Base-by-base conservation (phyloP, 1,139 yeast genomes). In the Candida sojae region DNA sequence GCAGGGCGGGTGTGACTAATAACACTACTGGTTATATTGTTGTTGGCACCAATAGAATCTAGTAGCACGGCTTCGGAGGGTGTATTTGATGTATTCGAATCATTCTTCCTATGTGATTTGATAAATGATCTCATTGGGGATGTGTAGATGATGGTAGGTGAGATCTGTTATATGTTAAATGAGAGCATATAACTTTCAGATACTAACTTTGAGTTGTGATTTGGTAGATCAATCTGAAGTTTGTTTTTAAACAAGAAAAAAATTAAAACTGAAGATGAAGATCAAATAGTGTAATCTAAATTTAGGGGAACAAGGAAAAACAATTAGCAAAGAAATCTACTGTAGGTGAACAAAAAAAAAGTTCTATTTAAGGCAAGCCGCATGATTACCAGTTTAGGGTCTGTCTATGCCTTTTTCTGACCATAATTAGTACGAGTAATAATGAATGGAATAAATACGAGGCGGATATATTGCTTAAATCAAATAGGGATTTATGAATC, bases 81-180 rank as follows among this genome's bases (percentile, higher is more conserved):
- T 9, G 45, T 37, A 13, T 53, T 56, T 9, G 57, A 50, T 21
- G 47, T 49, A 12, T 53, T 47, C 1, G 70, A 57, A 37, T 67
- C 65, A 46, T 56, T 63, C 52, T 73, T 59, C 52, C 68, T 63
- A 55, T 75, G 80, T 11, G 77, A 64, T 57, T 75, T 75, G 48
- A 76, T 75, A 55, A 76, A 74, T n/a, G 80, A 73, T 53, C 79
- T 66, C 81, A 76, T 76, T 28, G 34, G 21, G 21, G 21, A 17
- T 17, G 21, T 17, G 21, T 17, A 17, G 21, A 17, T 17, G 21
- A 17, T 17, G 21, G 21, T 17, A 17, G 21, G 21, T 17, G 21
- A 17, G 21, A 17, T 17, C 21, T 17, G 21, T 17, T 17, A 17
- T 17, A 17, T 17, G 3, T 17, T 17, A 17, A 17, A 17, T 17